Evolutionary conservation across 2,329 filamentous ascomycete species (phyloP).

Genomic region (Aureobasidium lini): DNA sequence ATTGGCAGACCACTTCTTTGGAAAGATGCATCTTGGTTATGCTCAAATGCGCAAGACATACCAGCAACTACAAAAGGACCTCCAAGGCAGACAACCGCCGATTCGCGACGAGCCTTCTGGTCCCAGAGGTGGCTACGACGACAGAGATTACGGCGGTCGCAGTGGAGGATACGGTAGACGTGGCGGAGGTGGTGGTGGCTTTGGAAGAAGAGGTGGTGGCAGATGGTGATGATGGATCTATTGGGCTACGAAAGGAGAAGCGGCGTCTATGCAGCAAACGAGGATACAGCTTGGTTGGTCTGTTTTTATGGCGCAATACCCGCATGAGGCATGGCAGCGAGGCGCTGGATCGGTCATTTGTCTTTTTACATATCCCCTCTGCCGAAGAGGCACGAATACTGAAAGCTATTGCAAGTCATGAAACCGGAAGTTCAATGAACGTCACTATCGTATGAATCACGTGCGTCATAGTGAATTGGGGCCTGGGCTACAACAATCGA

Average conservation of each 20-base stretch:
- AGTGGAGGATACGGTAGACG: constrained; percentile 44
- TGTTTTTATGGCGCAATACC: constrained; percentile 11
- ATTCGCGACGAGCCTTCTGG: constrained; percentile 44
- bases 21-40: constrained; percentile 98
- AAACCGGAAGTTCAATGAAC: background rate
- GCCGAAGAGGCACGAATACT: background rate
- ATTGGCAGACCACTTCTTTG: constrained; percentile 95
- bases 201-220: constrained; percentile 19
- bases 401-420: background rate
- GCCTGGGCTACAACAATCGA: background rate
- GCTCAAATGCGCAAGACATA: constrained; percentile 96
- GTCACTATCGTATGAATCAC: background rate
- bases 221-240: constrained; percentile 9
- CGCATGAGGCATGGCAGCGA: constrained; percentile 11
- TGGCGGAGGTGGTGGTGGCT: constrained; percentile 28
- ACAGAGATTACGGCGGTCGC: constrained; percentile 26
- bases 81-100: constrained; percentile 63
- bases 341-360: constrained; percentile 7
- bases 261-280: background rate
- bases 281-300: constrained; percentile 2
- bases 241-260: constrained; percentile 7
- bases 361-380: background rate
- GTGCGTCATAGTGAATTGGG: background rate
- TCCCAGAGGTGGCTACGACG: constrained; percentile 37
- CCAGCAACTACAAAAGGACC: constrained; percentile 77